Conservation (phyloP, 768 basidiomycete genomes). For the Panus rudis region DNA sequence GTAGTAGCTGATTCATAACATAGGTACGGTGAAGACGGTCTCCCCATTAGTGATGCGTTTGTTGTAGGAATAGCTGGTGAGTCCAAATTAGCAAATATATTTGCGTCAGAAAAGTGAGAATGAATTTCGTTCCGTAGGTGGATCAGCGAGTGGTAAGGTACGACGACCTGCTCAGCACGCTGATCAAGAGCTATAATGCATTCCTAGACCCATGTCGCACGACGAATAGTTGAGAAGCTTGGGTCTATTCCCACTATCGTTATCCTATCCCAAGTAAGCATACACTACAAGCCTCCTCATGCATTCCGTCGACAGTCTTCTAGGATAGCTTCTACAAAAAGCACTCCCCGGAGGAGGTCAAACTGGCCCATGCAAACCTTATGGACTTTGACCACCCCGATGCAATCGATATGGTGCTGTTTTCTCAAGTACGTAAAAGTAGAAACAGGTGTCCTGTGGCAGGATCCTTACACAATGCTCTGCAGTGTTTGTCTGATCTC, state of each 20-base stretch:
- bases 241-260: constrained; percentile 86
- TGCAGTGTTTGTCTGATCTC: constrained; percentile 76
- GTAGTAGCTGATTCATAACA: constrained; percentile 6
- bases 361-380: constrained; percentile 72
- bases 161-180: constrained; percentile 7
- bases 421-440: constrained; percentile 70
- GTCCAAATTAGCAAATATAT: constrained; percentile 11
- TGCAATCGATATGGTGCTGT: constrained; percentile 85
- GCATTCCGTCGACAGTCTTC: too few relatives aligned
- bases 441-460: background rate
- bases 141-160: constrained; percentile 86
- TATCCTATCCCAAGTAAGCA: constrained; percentile 76
- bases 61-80: constrained; percentile 80
- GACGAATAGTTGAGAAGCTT: constrained; percentile 70
- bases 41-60: constrained; percentile 65
- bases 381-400: constrained; percentile 90
- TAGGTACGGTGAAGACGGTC: constrained; percentile 78
- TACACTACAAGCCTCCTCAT: background rate
- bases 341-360: constrained; percentile 72
- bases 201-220: constrained; percentile 74
- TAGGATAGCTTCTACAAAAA: constrained; percentile 93
- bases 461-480: constrained; percentile 1
- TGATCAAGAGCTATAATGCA: constrained; percentile 3
- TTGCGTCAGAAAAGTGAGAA: background rate
- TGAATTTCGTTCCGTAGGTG: constrained; percentile 38